Evolutionary conservation across 2,329 filamentous ascomycete species (phyloP).

Genomic region (Stemphylium lycopersici): DNA sequence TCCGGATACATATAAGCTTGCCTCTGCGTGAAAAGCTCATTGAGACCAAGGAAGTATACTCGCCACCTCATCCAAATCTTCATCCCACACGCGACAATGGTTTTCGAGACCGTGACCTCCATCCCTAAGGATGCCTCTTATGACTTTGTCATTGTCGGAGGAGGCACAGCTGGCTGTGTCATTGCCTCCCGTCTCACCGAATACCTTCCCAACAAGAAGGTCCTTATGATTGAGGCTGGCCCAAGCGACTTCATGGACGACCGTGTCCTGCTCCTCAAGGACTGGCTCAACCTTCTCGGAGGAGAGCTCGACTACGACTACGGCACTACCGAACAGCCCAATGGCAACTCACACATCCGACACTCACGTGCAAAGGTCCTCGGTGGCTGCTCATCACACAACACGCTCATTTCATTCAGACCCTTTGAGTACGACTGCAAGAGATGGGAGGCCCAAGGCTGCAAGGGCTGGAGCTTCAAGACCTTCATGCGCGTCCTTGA

Average conservation of each 20-base stretch:
- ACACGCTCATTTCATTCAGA: conserved; percentile 90
- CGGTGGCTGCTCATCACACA: conserved; percentile 91
- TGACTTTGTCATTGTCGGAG: conserved; percentile 86
- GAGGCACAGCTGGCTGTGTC: conserved; percentile 85
- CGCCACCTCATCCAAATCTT: background rate
- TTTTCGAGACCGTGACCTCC: conserved; percentile 60
- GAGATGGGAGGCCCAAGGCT: conserved; percentile 81
- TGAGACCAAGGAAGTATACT: conserved; percentile 4
- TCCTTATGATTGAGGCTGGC: conserved; percentile 85
- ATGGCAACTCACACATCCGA: conserved; percentile 87
- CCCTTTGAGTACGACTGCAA: conserved; percentile 88
- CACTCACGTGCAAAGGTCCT: conserved; percentile 92
- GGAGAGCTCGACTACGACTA: conserved; percentile 92
- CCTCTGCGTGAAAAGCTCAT: conserved; percentile 1
- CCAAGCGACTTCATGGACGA: conserved; percentile 90
- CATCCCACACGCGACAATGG: conserved; percentile 29
- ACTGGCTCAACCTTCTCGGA: conserved; percentile 84
- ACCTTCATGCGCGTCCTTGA: conserved; percentile 82
- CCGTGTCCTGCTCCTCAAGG: conserved; percentile 81
- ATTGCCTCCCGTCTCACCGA: conserved; percentile 79
- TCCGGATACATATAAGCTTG: conserved; percentile 12
- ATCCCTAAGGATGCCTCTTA: conserved; percentile 68
- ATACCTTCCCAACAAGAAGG: conserved; percentile 80
- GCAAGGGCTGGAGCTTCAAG: conserved; percentile 84
- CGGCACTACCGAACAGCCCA: conserved; percentile 86